Evolutionary conservation across 257 asterid species (phyloP), one percentile per base, ranked within the genome.

Genomic region (Plantago ovata): DNA sequence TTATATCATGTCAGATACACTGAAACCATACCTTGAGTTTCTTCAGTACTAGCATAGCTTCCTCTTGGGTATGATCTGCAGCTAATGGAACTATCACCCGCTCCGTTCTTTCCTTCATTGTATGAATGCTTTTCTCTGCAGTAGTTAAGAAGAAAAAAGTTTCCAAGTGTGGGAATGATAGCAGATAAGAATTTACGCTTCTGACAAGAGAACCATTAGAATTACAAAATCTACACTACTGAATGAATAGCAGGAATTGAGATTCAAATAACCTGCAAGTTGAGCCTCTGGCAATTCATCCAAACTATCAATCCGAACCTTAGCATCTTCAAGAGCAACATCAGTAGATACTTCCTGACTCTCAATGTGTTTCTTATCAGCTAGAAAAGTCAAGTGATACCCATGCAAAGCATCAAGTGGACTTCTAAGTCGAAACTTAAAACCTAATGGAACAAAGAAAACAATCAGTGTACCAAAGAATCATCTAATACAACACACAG

Each of bases 41-140:
- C 82, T 83, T 85, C 62, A 91, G 70, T 55, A 79, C 53, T 21
- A 52, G 59, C 43, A 87, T 55, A 76, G 98, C 95, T 81, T 87
- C 95, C 68, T 80, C 78, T 75, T 91, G 96, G 73, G 84, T 74
- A 58, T 81, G 72, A 87, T 91, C 98, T 59, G 75, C 92, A 57
- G 77, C 57, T 53, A 79, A 67, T 43, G 94, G 89, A 67, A 85
- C 65, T 52, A 80, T 58, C 59, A 81, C 54, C 0, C 84, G 89
- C 42, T 73, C 84, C 62, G 70, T 75, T 60, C 70, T 74, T 66
- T 72, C 75, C 58, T 54, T 66, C 18, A 52, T 40, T 23, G 59
- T 28, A 60, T 43, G 24, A 16, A 42, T 46, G 56, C 58, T 55
- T 10, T 68, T 60, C 53, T 76, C 92, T 66, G 13, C 46, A 64